Base-by-base conservation (phyloP, 2,329 filamentous ascomycete species). In the Sclerotinia sclerotiorum region DNA sequence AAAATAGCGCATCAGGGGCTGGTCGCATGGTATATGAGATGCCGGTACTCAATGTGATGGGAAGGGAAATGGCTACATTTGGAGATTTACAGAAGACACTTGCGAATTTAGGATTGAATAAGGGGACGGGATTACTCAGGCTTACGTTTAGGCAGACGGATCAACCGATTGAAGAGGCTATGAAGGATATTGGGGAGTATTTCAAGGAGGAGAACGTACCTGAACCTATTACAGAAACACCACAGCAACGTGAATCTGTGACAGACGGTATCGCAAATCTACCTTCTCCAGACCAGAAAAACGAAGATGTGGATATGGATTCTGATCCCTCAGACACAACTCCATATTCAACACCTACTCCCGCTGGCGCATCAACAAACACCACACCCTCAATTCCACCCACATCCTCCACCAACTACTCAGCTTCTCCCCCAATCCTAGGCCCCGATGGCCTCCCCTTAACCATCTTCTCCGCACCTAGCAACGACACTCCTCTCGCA, bases 21-120 rank as follows among this genome's bases (percentile, higher is more conserved):
- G 94, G 94, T 6, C 88, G 94, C 77, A 81, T 99, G 64, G 91
- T 90, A 78, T 97, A 97, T 76, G 92, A 98, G 80, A 90, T 88
- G 72, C 95, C 95, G 0, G 88, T 93, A 21, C 80, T 98, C 67
- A 90, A 94, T 72, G 86, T 97, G 71, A 90, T 97, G 85, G 92
- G 90, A 13, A 85, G 92, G 74, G 92, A 94, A 73, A 80, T 97
- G 21, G 85, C 89, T 3, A 88, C 86, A 0, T 92, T 98, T 74
- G 83, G 83, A 24, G 94, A 96, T 75, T 84, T 98, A 69, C 93
- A 97, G 78, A 97, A 97, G 83, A 94, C 92, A 0, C 80, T 99
- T 57, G 89, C 88, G 6, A 92, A 97, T 78, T 81, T 98, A 24
- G 95, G 95, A 0, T 90, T 96, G 75, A 96, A 94, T 77, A 90